Conservation (phyloP, 768 basidiomycete species). For the Tricholoma matsutake region DNA sequence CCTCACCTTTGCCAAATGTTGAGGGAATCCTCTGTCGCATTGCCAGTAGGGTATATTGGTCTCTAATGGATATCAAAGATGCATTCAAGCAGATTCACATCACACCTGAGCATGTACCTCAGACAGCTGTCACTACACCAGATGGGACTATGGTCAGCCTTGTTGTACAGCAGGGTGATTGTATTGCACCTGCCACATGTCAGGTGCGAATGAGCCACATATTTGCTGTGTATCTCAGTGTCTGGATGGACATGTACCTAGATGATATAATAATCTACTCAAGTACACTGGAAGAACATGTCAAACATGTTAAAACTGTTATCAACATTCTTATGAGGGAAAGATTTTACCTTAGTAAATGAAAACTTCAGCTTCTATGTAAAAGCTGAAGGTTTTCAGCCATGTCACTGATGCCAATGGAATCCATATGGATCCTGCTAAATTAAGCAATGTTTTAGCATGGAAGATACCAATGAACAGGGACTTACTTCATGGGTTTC, state of each 20-base stretch:
- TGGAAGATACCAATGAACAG: constrained; percentile 27
- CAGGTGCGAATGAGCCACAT: constrained; percentile 37
- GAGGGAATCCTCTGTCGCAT: constrained; percentile 22
- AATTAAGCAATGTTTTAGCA: constrained; percentile 30
- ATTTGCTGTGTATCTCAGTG: constrained; percentile 30
- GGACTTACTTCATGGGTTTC: constrained; percentile 28
- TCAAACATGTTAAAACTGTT: constrained; percentile 16
- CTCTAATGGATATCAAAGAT: constrained; percentile 31
- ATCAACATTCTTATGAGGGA: constrained; percentile 23
- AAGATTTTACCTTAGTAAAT: constrained; percentile 24
- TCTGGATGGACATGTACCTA: constrained; percentile 27
- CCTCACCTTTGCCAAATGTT: constrained; percentile 25
- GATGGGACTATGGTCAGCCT: constrained; percentile 42
- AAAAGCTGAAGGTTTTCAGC: constrained; percentile 17
- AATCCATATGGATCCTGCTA: constrained; percentile 38
- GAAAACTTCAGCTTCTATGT: constrained; percentile 22
- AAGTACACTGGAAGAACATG: constrained; percentile 15
- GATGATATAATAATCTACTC: constrained; percentile 37
- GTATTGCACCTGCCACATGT: constrained; percentile 37
- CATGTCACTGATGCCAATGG: constrained; percentile 31
- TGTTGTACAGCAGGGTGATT: constrained; percentile 32
- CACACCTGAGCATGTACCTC: constrained; percentile 23
- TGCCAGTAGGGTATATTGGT: constrained; percentile 17
- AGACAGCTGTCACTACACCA: constrained; percentile 31
- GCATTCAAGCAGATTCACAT: constrained; percentile 38